A percentile compares a stretch with the other conserved stretches of the same genome.
phyloP scores from a whole-genome alignment of 495 filamentous ascomycete species.

The Elasticomyces elasticus region DNA sequence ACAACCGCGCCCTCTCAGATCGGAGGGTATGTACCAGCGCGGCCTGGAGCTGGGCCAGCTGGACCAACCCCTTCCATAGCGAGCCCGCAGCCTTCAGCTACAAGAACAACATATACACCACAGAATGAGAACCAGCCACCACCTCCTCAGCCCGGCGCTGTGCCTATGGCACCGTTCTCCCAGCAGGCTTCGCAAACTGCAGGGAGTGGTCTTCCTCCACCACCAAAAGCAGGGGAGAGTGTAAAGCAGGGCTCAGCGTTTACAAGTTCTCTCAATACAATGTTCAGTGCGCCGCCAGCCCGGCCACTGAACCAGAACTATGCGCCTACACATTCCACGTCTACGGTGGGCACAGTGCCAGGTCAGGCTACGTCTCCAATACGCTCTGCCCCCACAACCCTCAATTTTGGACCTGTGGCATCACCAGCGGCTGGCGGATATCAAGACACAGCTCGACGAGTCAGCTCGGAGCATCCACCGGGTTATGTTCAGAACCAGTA shows the following conservation, averaged over 20 bases:
- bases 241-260: neutral
- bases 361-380: neutral
- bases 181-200: conserved; percentile 22
- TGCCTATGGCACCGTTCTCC: conserved; percentile 32
- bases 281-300: conserved; percentile 15
- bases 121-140: conserved; percentile 34
- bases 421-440: neutral
- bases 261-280: conserved; percentile 10
- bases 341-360: neutral
- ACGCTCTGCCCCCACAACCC: conserved; percentile 1
- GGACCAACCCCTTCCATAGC: conserved; percentile 31
- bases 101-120: conserved; percentile 31
- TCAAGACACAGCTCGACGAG: neutral
- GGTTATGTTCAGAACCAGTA: conserved; percentile 49
- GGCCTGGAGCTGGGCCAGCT: conserved; percentile 34
- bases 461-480: conserved; percentile 34
- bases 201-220: conserved; percentile 42
- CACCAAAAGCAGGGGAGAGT: conserved; percentile 36
- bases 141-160: conserved; percentile 52
- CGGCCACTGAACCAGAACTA: conserved; percentile 7
- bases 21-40: conserved; percentile 39
- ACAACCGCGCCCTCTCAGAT: conserved; percentile 32
- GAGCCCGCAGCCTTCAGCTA: conserved; percentile 14
- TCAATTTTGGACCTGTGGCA: conserved; percentile 14
- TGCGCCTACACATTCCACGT: conserved; percentile 23